phyloP scores from a whole-genome alignment of 2,329 filamentous ascomycete genomes.

The Fusarium coffeatum region DNA sequence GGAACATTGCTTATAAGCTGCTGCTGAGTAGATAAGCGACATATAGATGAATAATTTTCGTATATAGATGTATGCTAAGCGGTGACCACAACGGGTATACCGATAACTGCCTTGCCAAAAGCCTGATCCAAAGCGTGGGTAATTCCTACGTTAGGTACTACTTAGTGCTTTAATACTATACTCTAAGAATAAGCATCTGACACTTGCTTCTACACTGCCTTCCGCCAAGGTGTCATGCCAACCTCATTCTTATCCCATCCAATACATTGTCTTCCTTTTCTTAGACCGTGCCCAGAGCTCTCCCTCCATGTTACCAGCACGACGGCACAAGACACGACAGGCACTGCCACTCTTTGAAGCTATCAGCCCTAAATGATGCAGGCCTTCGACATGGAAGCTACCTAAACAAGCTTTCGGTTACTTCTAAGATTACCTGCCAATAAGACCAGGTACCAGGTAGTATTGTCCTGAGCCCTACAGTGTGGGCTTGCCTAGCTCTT shows the following conservation, averaged over 20 bases:
- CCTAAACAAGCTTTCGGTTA: conserved; percentile 26
- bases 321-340: conserved; percentile 20
- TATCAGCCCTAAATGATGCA: conserved; percentile 43
- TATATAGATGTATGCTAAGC: conserved; percentile 12
- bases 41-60: conserved; percentile 12
- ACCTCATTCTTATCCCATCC: conserved; percentile 7
- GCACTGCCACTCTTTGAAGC: conserved; percentile 34
- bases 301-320: conserved; percentile 34
- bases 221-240: conserved; percentile 25
- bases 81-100: conserved; percentile 5
- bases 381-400: conserved; percentile 18
- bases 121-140: conserved; percentile 3
- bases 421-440: conserved; percentile 42
- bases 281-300: neutral
- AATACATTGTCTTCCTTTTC: conserved; percentile 8
- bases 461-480: conserved; percentile 35
- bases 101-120: conserved; percentile 24
- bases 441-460: conserved; percentile 5
- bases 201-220: conserved; percentile 30
- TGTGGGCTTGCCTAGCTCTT: conserved; percentile 29
- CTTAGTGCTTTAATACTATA: neutral
- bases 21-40: neutral
- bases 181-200: conserved; percentile 37
- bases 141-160: neutral
- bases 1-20: neutral